A percentile compares a stretch with the other conserved stretches of the same genome.
These are phyloP conservation scores for Colletotrichum lupini DNA, from an alignment of 2,329 filamentous ascomycete species.

Conservation along the genomic window DNA sequence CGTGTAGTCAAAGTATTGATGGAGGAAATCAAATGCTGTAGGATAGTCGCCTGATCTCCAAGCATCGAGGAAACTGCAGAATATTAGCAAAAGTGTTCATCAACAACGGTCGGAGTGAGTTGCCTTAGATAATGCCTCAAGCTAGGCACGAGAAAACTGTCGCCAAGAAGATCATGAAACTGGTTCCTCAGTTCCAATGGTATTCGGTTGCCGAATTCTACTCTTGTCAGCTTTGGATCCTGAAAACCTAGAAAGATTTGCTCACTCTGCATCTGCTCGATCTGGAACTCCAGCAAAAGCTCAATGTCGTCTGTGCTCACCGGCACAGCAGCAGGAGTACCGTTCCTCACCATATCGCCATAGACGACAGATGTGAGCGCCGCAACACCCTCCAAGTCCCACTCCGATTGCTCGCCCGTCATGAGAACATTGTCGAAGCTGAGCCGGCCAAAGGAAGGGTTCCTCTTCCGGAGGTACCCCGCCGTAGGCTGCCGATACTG, in stretches of 20 bases:
- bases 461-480: constrained; percentile 70
- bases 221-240: neutral
- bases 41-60: constrained; percentile 93
- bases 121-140: constrained; percentile 81
- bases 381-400: constrained; percentile 55
- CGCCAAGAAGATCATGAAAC: constrained; percentile 75
- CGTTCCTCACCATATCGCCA: constrained; percentile 62
- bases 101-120: constrained; percentile 29
- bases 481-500: constrained; percentile 83
- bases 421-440: constrained; percentile 69
- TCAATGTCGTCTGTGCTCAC: constrained; percentile 85
- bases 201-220: constrained; percentile 81
- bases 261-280: constrained; percentile 86
- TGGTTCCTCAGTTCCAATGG: constrained; percentile 78
- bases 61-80: constrained; percentile 81
- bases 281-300: constrained; percentile 85
- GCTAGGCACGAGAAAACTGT: constrained; percentile 76
- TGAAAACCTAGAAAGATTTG: constrained; percentile 6
- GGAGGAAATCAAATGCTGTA: constrained; percentile 88
- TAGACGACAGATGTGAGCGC: constrained; percentile 61
- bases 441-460: constrained; percentile 66
- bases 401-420: constrained; percentile 61
- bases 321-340: constrained; percentile 52
- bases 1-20: constrained; percentile 97
- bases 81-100: constrained; percentile 29